Conservation (phyloP, 768 basidiomycete species). For the Suillus lakei region DNA sequence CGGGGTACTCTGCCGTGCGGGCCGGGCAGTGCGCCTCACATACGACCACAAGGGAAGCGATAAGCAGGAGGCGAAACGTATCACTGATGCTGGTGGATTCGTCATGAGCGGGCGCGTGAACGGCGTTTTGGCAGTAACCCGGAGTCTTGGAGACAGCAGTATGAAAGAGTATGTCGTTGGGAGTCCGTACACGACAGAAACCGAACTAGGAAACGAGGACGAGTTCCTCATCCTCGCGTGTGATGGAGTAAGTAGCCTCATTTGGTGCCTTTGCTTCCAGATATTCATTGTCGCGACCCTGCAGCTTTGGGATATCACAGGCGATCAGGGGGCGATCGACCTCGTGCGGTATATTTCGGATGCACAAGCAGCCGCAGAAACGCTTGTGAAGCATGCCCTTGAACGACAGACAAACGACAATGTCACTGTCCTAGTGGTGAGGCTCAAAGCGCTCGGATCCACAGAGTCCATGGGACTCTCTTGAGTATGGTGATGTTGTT, state of each 20-base stretch:
- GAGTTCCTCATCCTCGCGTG: conserved; percentile 96
- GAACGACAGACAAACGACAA: conserved; percentile 93
- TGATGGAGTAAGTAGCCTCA: conserved; percentile 78
- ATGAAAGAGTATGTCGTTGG: conserved; percentile 99
- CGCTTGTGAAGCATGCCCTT: conserved; percentile 84
- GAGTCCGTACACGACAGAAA: conserved; percentile 98
- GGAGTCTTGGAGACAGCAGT: conserved; percentile 93
- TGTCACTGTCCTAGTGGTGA: conserved; percentile 87
- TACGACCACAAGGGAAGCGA: conserved; percentile 99
- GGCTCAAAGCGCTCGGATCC: conserved; percentile 58
- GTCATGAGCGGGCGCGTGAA: conserved; percentile 99
- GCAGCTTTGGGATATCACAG: conserved; percentile 95
- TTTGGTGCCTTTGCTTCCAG: conserved; percentile 5
- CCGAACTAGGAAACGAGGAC: conserved; percentile 86
- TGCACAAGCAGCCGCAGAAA: conserved; percentile 81
- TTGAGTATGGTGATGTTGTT: conserved; percentile 9
- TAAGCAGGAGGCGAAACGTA: conserved; percentile 95
- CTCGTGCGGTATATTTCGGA: conserved; percentile 74
- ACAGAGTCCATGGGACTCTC: conserved; percentile 14
- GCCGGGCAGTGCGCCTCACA: conserved; percentile 90
- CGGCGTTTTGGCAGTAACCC: conserved; percentile 94
- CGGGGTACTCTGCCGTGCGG: conserved; percentile 89
- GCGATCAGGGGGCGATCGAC: conserved; percentile 90
- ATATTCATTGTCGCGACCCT: conserved; percentile 4
- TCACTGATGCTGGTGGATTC: conserved; percentile 97